Percentiles rank a stretch among this genome's conserved stretches.
Evolutionary conservation across 2,329 filamentous ascomycete species (phyloP).

Genomic region (Ophiostoma australiae): DNA sequence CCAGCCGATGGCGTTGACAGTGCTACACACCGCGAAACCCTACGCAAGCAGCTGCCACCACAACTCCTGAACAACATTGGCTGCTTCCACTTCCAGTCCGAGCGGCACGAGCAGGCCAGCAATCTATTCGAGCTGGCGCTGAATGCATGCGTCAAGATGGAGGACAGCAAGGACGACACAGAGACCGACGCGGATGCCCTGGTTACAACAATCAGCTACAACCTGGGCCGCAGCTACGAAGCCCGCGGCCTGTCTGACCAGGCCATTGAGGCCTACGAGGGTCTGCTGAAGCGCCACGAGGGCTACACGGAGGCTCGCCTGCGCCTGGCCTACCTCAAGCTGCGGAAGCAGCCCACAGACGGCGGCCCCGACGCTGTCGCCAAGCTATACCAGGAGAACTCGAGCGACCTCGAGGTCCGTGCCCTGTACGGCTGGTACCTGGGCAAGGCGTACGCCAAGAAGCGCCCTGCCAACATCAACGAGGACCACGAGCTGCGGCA

Average conservation of each 20-base stretch:
- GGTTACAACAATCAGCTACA: conserved; percentile 94
- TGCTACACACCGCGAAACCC: conserved; percentile 51
- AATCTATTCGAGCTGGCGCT: conserved; percentile 90
- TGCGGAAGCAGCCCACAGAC: conserved; percentile 73
- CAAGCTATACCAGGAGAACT: conserved; percentile 78
- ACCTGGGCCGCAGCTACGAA: conserved; percentile 90
- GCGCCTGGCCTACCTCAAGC: conserved; percentile 81
- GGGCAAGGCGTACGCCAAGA: conserved; percentile 73
- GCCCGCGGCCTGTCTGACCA: conserved; percentile 73
- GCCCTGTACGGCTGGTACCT: conserved; percentile 94
- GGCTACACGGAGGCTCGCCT: conserved; percentile 92
- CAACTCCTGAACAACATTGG: conserved; percentile 96
- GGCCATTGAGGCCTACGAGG: conserved; percentile 83
- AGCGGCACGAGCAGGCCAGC: conserved; percentile 73
- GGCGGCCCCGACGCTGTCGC: conserved; percentile 82
- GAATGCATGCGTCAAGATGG: conserved; percentile 76
- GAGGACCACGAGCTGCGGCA: conserved; percentile 91
- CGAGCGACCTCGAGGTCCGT: conserved; percentile 82
- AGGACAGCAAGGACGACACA: conserved; percentile 59
- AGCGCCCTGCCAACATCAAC: conserved; percentile 70
- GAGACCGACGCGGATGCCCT: conserved; percentile 82
- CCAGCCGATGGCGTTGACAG: conserved; percentile 57
- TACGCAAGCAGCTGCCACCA: conserved; percentile 77
- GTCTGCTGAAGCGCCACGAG: conserved; percentile 73
- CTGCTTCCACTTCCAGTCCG: conserved; percentile 86